Evolutionary conservation across 2,329 filamentous ascomycete species (phyloP), one percentile per base, ranked within the genome.

Genomic region (Botrytis medusae): DNA sequence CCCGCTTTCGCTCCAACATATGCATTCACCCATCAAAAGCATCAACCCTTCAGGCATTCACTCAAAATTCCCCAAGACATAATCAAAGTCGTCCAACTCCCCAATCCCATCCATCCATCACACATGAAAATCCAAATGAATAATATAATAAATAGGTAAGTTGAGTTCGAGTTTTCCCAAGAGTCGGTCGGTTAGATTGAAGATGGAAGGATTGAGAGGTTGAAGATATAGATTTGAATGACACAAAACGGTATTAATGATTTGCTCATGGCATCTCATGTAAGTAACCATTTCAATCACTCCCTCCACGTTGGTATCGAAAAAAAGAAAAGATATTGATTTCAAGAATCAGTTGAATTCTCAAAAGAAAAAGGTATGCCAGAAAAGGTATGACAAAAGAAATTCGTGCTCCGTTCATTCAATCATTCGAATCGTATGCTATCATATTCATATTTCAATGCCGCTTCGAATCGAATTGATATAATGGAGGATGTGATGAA

Each of bases 361-460:
- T 57, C 25, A n/a, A 71, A 14, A 71, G 34, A 64, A 64, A 54
- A 42, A 63, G 18, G 42, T 71, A 71, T 64, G 60, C 59, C 61
- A 65, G 59, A 71, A 64, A 71, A 51, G 22, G 57, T n/a, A 37
- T 71, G 25, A 71, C 69, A 71, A 65, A 71, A 25, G 69, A 63
- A 71, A 71, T 71, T 71, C 69, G 69, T 71, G 61, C 69, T 71
- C 69, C 69, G 44, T 32, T 65, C 60, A 37, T 71, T 68, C 22
- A 48, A 48, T 72, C 71, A 59, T 72, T 72, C 71, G 62, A 68
- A 42, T 48, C 62, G 48, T 72, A 37, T 65, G 48, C 37, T 60
- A 54, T 60, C 69, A 62, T 71, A 63, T 64, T 63, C 69, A 71
- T 64, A 22, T 64, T 67, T 42, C 46, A 32, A 57, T 68, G 48